Conservation (phyloP, 176 grass and related monocot genomes). For the Hordeum marinum region DNA sequence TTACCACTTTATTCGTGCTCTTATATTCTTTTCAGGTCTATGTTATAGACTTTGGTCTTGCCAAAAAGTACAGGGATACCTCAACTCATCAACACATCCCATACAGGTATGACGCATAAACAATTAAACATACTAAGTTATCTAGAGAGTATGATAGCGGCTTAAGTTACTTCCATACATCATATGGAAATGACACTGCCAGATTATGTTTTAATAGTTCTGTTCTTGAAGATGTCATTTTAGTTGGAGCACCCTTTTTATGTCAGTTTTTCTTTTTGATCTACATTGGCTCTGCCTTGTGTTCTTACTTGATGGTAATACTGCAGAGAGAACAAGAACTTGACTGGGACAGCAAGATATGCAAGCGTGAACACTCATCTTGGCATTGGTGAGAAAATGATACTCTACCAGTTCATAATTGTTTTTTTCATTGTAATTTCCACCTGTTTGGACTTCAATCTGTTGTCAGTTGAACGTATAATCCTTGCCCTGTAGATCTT, state of each 20-base stretch:
- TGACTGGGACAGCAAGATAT: constrained; percentile 95
- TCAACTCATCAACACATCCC: constrained; percentile 93
- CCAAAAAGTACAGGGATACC: constrained; percentile 90
- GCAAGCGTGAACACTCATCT: constrained; percentile 96
- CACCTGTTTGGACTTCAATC: background rate
- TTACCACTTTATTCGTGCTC: constrained; percentile 7
- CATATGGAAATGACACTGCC: background rate
- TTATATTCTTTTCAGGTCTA: constrained; percentile 64
- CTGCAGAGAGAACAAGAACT: constrained; percentile 95
- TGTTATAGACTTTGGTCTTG: constrained; percentile 96
- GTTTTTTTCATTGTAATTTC: constrained; percentile 2
- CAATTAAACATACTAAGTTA: background rate
- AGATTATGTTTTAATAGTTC: background rate
- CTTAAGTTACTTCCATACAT: constrained; percentile 8
- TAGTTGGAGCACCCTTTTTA: background rate
- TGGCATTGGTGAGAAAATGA: constrained; percentile 76
- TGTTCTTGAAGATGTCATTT: background rate
- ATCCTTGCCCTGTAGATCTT: background rate
- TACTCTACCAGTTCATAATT: background rate
- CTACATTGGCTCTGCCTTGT: background rate
- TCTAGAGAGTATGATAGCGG: background rate
- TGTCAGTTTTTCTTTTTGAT: background rate
- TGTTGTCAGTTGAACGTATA: background rate
- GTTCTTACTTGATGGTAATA: constrained; percentile 27
- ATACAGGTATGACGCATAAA: constrained; percentile 49